Evolutionary conservation across 805 yeast species (phyloP).

Genomic region (Candida verbasci): DNA sequence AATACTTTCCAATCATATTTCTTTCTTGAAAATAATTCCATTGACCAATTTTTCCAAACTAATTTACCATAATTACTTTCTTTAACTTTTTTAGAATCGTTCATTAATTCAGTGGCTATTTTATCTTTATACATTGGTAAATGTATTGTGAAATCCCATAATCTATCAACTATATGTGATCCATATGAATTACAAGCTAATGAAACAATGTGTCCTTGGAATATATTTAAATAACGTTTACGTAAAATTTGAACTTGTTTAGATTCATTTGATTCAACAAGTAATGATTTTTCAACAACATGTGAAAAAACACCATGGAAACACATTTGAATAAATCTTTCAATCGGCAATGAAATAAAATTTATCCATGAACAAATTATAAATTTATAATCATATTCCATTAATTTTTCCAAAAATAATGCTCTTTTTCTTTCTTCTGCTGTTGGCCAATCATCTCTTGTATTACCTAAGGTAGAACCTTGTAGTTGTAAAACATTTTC

Average conservation of each 20-base stretch:
- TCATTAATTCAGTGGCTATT: constrained; percentile 63
- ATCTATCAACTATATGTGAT: constrained; percentile 81
- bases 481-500: constrained; percentile 65
- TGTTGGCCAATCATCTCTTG: constrained; percentile 88
- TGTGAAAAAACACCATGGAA: constrained; percentile 89
- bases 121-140: constrained; percentile 84
- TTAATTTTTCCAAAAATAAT: constrained; percentile 65
- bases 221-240: constrained; percentile 63
- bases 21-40: constrained; percentile 74
- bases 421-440: constrained; percentile 83
- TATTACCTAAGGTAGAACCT: constrained; percentile 73
- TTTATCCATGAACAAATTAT: constrained; percentile 56
- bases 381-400: constrained; percentile 62
- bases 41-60: constrained; percentile 94
- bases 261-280: constrained; percentile 39
- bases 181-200: constrained; percentile 85
- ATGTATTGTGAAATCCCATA: constrained; percentile 75
- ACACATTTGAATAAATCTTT: constrained; percentile 67
- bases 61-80: constrained; percentile 81
- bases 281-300: constrained; percentile 61
- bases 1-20: constrained; percentile 77
- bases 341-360: constrained; percentile 55
- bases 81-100: constrained; percentile 64
- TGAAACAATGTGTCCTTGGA: constrained; percentile 50
- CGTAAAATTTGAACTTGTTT: constrained; percentile 51